Evolutionary conservation across 2,329 filamentous ascomycete species (phyloP).

Genomic region (Xylariaceae sp.): DNA sequence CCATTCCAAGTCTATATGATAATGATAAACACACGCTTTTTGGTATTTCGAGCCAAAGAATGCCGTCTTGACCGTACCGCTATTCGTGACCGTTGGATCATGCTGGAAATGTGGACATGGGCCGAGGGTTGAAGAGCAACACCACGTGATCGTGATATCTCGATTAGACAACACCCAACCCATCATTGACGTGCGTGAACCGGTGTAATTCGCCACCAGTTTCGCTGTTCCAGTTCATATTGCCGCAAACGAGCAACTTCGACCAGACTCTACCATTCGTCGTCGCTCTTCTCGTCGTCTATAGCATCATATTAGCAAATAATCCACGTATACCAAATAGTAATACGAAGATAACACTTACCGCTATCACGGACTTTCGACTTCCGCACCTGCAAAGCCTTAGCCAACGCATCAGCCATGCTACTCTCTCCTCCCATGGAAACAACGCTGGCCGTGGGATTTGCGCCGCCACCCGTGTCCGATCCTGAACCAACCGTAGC

Average conservation of each 20-base stretch:
- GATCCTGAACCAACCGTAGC: constrained; percentile 53
- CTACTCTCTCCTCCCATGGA: constrained; percentile 52
- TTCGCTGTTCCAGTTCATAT: constrained; percentile 11
- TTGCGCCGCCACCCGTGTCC: constrained; percentile 47
- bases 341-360: constrained; percentile 53
- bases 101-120: neutral
- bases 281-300: constrained; percentile 75
- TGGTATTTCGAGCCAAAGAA: neutral
- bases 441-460: constrained; percentile 48
- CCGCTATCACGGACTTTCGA: constrained; percentile 92
- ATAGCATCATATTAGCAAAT: constrained; percentile 13
- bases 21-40: neutral
- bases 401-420: constrained; percentile 78
- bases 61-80: neutral
- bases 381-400: constrained; percentile 75
- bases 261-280: constrained; percentile 57
- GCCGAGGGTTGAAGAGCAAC: neutral
- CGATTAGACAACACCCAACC: neutral
- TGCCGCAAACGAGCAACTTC: constrained; percentile 20
- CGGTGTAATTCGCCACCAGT: constrained; percentile 16
- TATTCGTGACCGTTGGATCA: neutral
- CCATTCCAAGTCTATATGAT: neutral
- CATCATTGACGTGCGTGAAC: constrained; percentile 1
- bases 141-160: neutral
- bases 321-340: neutral